Evolutionary conservation across 192 early-diverging fungal species (phyloP).

Genomic region (Lobosporangium transversale): DNA sequence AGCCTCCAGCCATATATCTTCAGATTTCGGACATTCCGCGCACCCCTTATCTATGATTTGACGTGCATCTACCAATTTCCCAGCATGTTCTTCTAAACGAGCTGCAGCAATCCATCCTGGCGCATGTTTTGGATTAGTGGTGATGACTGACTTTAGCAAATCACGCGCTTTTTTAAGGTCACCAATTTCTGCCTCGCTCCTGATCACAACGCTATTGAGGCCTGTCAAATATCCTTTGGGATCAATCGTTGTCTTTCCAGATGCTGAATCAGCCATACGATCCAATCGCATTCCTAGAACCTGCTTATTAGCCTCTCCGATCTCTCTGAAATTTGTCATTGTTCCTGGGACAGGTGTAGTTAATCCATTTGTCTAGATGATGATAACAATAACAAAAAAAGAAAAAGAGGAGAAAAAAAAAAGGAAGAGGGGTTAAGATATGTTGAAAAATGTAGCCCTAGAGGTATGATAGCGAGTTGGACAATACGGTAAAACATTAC

Average conservation of each 20-base stretch:
- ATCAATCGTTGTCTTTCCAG: constrained; percentile 90
- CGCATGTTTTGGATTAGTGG: constrained; percentile 94
- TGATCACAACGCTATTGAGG: constrained; percentile 83
- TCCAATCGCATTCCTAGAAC: constrained; percentile 93
- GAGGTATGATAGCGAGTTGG: no score
- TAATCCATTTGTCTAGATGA: constrained; percentile 64
- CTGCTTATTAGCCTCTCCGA: constrained; percentile 92
- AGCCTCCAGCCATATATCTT: constrained; percentile 98
- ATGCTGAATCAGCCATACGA: constrained; percentile 88
- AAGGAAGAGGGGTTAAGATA: neutral
- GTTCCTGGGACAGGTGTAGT: constrained; percentile 69
- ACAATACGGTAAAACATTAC: constrained; percentile 47
- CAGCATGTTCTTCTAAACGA: constrained; percentile 92
- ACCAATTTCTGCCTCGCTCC: constrained; percentile 82
- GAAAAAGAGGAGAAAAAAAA: neutral
- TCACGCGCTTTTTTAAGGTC: constrained; percentile 93
- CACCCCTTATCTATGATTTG: constrained; percentile 91
- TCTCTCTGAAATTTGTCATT: constrained; percentile 89
- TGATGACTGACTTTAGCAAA: constrained; percentile 89
- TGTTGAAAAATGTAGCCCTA: no score
- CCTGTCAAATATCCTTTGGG: constrained; percentile 97
- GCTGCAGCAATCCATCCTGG: constrained; percentile 99
- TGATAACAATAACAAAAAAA: no score
- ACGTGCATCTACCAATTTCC: constrained; percentile 84
- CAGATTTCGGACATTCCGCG: constrained; percentile 91